A percentile compares a stretch with the other conserved stretches of the same genome.
phyloP scores from a whole-genome alignment of 306 rosid species.

The Trifolium pratense region DNA sequence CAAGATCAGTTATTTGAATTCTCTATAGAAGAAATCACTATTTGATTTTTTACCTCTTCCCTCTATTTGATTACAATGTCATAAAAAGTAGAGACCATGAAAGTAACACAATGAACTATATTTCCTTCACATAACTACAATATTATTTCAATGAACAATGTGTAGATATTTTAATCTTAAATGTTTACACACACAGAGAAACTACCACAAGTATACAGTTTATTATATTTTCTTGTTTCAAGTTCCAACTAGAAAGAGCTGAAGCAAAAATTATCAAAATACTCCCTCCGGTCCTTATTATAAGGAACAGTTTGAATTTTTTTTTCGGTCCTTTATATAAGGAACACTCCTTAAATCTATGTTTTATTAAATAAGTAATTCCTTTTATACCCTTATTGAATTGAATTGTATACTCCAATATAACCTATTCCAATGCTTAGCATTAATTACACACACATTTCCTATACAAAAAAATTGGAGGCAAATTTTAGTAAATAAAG shows the following conservation, averaged over 20 bases:
- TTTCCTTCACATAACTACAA: background rate
- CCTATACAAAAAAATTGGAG: no score
- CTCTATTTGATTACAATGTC: conserved; percentile 5
- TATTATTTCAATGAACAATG: background rate
- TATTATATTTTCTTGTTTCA: background rate
- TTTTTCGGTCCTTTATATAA: no score
- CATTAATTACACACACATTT: no score
- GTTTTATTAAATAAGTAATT: no score
- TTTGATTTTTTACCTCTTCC: background rate
- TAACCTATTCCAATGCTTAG: no score
- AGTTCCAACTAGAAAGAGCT: background rate
- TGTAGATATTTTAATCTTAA: background rate
- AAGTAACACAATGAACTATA: background rate
- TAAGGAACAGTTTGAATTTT: no score
- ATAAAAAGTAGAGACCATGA: background rate
- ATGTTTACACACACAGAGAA: background rate
- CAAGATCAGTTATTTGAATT: no score
- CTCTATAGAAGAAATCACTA: background rate
- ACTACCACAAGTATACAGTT: background rate
- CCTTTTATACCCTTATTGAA: no score
- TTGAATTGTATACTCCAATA: no score
- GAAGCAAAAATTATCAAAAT: background rate
- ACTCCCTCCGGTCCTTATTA: no score
- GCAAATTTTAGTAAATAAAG: no score
- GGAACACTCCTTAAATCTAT: no score